Evolutionary conservation across 306 rosid genomes (phyloP).

Genomic region (Cajanus cajan): DNA sequence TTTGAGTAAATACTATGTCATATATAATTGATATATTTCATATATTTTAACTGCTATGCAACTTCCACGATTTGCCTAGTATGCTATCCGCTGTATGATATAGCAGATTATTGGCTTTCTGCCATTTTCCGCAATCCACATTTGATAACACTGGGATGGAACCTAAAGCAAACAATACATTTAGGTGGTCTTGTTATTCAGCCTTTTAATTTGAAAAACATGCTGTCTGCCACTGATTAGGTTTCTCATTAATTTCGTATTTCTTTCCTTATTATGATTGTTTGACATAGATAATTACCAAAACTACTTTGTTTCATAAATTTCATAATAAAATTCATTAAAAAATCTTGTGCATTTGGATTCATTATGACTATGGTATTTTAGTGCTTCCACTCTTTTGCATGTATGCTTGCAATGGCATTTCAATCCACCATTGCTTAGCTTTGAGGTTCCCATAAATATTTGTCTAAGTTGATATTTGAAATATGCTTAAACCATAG

Average conservation of each 20-base stretch:
- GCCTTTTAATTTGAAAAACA: slow-evolving; percentile 15
- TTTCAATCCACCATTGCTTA: background rate
- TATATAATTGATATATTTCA: no score
- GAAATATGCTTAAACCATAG: background rate
- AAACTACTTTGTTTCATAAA: background rate
- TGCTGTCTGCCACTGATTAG: background rate
- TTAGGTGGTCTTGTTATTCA: background rate
- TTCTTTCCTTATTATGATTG: slow-evolving; percentile 9
- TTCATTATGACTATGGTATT: slow-evolving; percentile 7
- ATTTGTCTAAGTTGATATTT: slow-evolving; percentile 1
- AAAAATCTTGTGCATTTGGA: background rate
- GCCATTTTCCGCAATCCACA: no score
- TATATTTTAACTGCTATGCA: no score
- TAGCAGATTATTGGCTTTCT: no score
- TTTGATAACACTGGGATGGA: background rate
- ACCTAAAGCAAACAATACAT: slow-evolving; percentile 7
- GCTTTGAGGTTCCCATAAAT: background rate
- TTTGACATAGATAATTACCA: background rate
- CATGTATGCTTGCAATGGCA: slow-evolving; percentile 8
- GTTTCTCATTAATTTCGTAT: background rate
- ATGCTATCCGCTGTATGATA: no score
- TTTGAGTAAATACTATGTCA: no score
- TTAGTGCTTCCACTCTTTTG: background rate
- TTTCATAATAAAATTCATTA: background rate
- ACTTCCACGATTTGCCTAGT: no score